Evolutionary conservation across 371 early-diverging fungal species (phyloP).

Genomic region (Saksenaea oblongispora): DNA sequence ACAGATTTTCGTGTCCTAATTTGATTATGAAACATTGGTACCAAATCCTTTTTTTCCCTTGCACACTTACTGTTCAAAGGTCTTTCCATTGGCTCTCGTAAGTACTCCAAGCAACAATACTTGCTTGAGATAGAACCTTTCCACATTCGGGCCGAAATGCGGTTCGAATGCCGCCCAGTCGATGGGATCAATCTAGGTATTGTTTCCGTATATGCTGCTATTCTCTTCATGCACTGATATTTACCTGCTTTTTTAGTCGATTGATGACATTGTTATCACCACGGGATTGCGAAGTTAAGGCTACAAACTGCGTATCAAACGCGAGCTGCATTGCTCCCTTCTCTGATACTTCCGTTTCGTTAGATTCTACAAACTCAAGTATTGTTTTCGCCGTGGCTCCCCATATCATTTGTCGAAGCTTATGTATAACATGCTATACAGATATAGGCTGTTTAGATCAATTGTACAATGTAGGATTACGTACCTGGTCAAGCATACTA

Average conservation of each 20-base stretch:
- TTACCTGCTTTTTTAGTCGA: constrained; percentile 26
- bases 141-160: constrained; percentile 42
- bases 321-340: constrained; percentile 56
- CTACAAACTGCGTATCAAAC: constrained; percentile 54
- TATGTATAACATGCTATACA: constrained; percentile 16
- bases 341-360: constrained; percentile 33
- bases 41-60: background rate
- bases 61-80: constrained; percentile 42
- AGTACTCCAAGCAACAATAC: constrained; percentile 49
- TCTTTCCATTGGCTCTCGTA: constrained; percentile 39
- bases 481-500: constrained; percentile 39
- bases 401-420: constrained; percentile 8
- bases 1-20: constrained; percentile 12
- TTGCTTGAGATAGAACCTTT: constrained; percentile 50
- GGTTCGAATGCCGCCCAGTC: constrained; percentile 56
- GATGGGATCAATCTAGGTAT: constrained; percentile 56
- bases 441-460: background rate
- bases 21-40: background rate
- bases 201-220: background rate
- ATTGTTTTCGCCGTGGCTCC: background rate
- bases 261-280: constrained; percentile 7
- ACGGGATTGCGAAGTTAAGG: constrained; percentile 30
- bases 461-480: background rate
- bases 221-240: background rate
- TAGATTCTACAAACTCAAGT: constrained; percentile 6